Evolutionary conservation across 441 rosid genomes (phyloP), one percentile per base, ranked within the genome.

Genomic region (Isatis lusitanica): DNA sequence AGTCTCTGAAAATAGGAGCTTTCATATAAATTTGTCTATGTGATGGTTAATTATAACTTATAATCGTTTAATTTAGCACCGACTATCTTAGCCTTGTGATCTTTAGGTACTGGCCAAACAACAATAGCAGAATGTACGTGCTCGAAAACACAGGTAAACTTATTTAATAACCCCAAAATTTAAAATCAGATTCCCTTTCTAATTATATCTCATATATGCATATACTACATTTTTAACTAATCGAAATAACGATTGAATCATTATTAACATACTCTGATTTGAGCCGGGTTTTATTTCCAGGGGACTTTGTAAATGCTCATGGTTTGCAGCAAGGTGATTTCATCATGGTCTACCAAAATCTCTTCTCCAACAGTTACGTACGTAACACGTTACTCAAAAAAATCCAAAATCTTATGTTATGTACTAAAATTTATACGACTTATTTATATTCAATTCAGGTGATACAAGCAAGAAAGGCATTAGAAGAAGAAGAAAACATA

Each of bases 121-220:
- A 95, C 90, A 95, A 88, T 62, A 95, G 99, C 75, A 74, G 98
- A 50, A 95, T 95, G 98, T 91, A 95, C 48, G 98, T 95, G 40
- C 90, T 95, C 11, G 99, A 95, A 81, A 95, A 95, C 64, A 95
- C 98, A 3, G 99, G 99, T 95, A 86, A 36, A 21, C 0, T 40
- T 38, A 11, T 12, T 1, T 26, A 26, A 39, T 18, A 71, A 52
- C 35, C 28, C 28, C 47, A 2, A 12, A 31, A 13, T 31, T n/a
- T 10, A 11, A 31, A 65, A 47, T 52, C 48, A 36, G 36, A 66
- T 13, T 44, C 35, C 38, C 39, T 16, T 38, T 5, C 48, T 51
- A 31, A 33, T 26, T 33, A 2, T 42, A 8, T 52, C 7, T 4
- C 1, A 3, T 28, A 24, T 31, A n/a, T 1, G 2, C 3, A 26